A percentile compares a stretch with the other conserved stretches of the same genome.
These are phyloP conservation scores for Aphanocladium album DNA, from an alignment of 2,329 filamentous ascomycete species.

Conservation along the genomic window DNA sequence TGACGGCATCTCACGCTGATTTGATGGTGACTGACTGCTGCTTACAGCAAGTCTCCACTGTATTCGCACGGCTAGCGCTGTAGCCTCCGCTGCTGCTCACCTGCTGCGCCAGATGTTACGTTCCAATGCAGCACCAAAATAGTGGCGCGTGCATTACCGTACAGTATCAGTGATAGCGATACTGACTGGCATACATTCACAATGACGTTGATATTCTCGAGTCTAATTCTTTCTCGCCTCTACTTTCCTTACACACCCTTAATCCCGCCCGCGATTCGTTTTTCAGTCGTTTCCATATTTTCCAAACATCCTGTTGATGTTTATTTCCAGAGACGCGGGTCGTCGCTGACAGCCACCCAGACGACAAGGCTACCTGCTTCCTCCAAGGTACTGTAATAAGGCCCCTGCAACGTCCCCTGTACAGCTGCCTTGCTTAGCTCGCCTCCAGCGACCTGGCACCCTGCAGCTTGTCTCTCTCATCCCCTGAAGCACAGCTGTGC, in stretches of 20 bases:
- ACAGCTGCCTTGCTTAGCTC: too few relatives aligned
- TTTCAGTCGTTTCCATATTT: too few relatives aligned
- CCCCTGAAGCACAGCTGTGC: too few relatives aligned
- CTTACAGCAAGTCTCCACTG: background rate
- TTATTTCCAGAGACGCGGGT: background rate
- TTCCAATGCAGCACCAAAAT: constrained; percentile 5
- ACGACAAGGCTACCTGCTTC: too few relatives aligned
- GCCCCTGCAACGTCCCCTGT: too few relatives aligned
- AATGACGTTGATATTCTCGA: background rate
- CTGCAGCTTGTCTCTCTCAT: background rate
- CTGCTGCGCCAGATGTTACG: constrained; percentile 4
- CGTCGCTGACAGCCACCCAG: background rate
- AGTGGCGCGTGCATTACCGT: background rate
- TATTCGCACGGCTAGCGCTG: background rate
- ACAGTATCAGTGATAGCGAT: background rate
- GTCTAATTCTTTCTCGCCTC: background rate
- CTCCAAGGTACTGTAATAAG: too few relatives aligned
- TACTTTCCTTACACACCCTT: too few relatives aligned
- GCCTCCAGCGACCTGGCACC: background rate
- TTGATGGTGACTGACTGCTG: background rate
- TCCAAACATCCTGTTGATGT: too few relatives aligned
- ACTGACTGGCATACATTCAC: too few relatives aligned
- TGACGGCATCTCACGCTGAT: too few relatives aligned
- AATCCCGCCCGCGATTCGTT: too few relatives aligned
- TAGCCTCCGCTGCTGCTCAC: background rate